Conservation (phyloP, 2,329 filamentous ascomycete genomes). For the Thermothelomyces thermophilus region DNA sequence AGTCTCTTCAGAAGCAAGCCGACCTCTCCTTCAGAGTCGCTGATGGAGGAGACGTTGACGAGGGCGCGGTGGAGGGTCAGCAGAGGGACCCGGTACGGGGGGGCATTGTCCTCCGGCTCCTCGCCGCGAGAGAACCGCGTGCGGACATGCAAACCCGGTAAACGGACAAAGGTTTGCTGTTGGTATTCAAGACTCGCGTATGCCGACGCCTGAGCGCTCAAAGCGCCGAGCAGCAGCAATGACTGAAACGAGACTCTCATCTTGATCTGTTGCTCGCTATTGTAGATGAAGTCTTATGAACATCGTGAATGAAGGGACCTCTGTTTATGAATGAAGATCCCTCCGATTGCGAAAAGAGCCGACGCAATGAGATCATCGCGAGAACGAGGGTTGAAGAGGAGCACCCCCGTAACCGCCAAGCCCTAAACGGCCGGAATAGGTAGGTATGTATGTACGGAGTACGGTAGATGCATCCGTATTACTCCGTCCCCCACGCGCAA, state of each 20-base stretch:
- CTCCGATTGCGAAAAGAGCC: background rate
- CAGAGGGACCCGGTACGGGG: constrained; percentile 45
- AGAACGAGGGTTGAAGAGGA: too few species aligned
- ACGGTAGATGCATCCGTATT: too few species aligned
- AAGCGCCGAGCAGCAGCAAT: constrained; percentile 15
- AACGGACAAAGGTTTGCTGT: too few species aligned
- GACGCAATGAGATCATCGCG: constrained; percentile 12
- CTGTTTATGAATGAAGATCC: too few species aligned
- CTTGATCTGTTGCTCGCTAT: background rate
- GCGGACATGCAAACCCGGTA: constrained; percentile 3
- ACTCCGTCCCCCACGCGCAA: too few species aligned
- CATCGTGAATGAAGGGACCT: too few species aligned
- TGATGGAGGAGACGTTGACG: constrained; percentile 67
- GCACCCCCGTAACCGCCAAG: background rate
- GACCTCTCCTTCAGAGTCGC: constrained; percentile 60
- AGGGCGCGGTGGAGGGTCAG: constrained; percentile 69
- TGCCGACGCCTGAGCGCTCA: constrained; percentile 4
- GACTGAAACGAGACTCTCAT: constrained; percentile 13
- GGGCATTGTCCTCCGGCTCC: constrained; percentile 16
- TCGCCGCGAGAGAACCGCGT: background rate
- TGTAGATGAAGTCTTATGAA: too few species aligned
- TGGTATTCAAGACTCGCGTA: background rate
- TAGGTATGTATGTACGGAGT: too few species aligned
- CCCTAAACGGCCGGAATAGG: background rate
- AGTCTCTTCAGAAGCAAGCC: constrained; percentile 63